Evolutionary conservation across 2,329 filamentous ascomycete genomes (phyloP), one percentile per base, ranked within the genome.

Genomic region (Microdochium bolleyi): DNA sequence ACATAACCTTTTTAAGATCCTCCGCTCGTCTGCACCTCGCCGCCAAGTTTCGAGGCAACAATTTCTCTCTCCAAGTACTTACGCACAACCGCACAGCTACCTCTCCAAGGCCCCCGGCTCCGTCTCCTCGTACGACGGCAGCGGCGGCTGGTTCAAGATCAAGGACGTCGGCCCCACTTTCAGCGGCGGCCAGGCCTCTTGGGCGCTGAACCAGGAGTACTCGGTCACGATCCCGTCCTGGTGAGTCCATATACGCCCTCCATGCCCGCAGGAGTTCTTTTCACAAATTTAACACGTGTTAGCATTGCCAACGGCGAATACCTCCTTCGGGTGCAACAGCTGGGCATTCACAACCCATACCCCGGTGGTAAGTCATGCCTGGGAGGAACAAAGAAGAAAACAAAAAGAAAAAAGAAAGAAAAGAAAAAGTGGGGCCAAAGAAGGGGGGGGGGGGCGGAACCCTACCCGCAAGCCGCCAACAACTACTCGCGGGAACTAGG

Each of bases 281-380:
- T n/a, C n/a, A n/a, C n/a, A n/a, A n/a, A n/a, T n/a, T 11, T 30
- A 30, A 30, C 27, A 30, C 5, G 27, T 11, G 11, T 30, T 11
- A 30, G 27, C 57, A 72, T 85, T 51, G 72, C 73, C 25, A 63
- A 79, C 38, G 82, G 82, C 54, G 76, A 83, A 57, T 83, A 84
- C 61, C 74, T 84, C 53, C 70, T 83, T 30, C 72, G 81, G 38
- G 77, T 82, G 62, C 80, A 84, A 67, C 73, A 79, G 51, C 75
- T 86, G 51, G 83, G 78, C 24, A 79, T 86, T 51, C 83, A 86
- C 70, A 75, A 77, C 56, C 75, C 75, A 2, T 68, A 60, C 54
- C 72, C 71, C 1, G 71, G 72, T 3, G 67, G 67, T 30, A 30
- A 30, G 27, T 30, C n/a, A n/a, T n/a, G n/a, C n/a, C n/a, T n/a